Conservation (phyloP, 75 land plant species). For the Pinus tabuliformis region DNA sequence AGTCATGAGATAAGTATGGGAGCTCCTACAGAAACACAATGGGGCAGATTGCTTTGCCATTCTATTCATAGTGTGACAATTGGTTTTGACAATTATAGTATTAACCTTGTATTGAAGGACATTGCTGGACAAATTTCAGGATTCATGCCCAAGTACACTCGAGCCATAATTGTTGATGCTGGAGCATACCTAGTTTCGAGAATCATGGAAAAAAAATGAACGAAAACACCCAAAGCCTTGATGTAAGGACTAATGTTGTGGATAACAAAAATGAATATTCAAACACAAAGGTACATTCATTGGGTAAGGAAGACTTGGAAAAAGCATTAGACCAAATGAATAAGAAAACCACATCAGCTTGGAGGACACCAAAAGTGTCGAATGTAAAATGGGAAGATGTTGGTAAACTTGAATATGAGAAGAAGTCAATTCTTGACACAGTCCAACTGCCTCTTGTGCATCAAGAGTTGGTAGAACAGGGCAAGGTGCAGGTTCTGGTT, state of each 20-base stretch:
- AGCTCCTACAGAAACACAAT: constrained; percentile 69
- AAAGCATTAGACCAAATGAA: constrained; percentile 73
- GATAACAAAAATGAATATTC: constrained; percentile 1
- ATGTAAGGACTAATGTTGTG: neutral
- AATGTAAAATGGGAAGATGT: too few species aligned
- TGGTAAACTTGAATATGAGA: too few species aligned
- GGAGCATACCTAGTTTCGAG: constrained; percentile 42
- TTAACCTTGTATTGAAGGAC: constrained; percentile 40
- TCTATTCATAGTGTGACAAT: constrained; percentile 39
- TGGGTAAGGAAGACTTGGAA: constrained; percentile 44
- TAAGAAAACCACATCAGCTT: constrained; percentile 74
- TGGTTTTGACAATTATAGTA: constrained; percentile 11
- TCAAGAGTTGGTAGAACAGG: too few species aligned
- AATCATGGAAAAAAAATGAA: neutral
- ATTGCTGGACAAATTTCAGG: constrained; percentile 82
- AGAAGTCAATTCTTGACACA: too few species aligned
- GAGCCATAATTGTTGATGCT: constrained; percentile 79
- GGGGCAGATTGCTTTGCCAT: constrained; percentile 54
- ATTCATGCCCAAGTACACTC: constrained; percentile 70
- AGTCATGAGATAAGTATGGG: constrained; percentile 79
- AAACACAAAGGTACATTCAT: neutral
- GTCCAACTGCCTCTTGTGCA: too few species aligned
- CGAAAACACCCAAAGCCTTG: neutral
- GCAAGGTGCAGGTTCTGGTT: too few species aligned
- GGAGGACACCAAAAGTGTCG: constrained; percentile 87